phyloP scores from a whole-genome alignment of 352 stramenopile species.

The Phytophthora niederhauseri region DNA sequence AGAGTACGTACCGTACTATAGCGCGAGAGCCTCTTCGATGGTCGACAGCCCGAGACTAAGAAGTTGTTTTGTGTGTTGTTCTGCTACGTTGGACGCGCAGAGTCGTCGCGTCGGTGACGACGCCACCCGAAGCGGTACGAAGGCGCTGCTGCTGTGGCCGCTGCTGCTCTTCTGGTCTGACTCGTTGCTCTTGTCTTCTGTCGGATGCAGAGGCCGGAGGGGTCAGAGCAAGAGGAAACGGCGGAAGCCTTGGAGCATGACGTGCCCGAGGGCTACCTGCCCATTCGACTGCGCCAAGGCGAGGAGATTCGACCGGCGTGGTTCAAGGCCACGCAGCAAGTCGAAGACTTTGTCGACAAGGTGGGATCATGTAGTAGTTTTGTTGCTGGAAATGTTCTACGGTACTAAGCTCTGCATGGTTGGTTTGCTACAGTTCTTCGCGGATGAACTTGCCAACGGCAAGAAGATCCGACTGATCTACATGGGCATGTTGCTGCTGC shows the following conservation, averaged over 20 bases:
- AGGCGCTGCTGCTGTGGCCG: background rate
- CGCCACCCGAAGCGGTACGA: conserved; percentile 23
- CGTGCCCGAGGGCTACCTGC: conserved; percentile 54
- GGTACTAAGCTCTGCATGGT: background rate
- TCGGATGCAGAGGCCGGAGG: conserved; percentile 22
- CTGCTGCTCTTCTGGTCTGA: background rate
- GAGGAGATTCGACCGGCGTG: conserved; percentile 57
- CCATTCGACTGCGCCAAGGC: conserved; percentile 65
- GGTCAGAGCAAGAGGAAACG: conserved; percentile 10
- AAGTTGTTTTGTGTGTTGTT: conserved; percentile 9
- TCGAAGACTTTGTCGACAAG: conserved; percentile 68
- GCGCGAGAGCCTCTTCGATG: conserved; percentile 13
- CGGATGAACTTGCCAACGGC: conserved; percentile 47
- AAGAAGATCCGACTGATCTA: conserved; percentile 83
- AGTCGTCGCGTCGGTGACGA: conserved; percentile 47
- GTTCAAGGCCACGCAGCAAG: conserved; percentile 70
- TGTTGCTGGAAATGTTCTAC: background rate
- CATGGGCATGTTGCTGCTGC: conserved; percentile 80
- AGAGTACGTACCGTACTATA: conserved; percentile 44
- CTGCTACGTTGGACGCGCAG: conserved; percentile 33
- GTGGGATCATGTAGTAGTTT: background rate
- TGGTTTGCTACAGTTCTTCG: conserved; percentile 59
- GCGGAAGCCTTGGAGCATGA: conserved; percentile 11
- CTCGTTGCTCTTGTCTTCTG: background rate
- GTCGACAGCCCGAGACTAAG: conserved; percentile 11